Evolutionary conservation across 352 stramenopile genomes (phyloP).

Genomic region (Globisporangium spiculum): DNA sequence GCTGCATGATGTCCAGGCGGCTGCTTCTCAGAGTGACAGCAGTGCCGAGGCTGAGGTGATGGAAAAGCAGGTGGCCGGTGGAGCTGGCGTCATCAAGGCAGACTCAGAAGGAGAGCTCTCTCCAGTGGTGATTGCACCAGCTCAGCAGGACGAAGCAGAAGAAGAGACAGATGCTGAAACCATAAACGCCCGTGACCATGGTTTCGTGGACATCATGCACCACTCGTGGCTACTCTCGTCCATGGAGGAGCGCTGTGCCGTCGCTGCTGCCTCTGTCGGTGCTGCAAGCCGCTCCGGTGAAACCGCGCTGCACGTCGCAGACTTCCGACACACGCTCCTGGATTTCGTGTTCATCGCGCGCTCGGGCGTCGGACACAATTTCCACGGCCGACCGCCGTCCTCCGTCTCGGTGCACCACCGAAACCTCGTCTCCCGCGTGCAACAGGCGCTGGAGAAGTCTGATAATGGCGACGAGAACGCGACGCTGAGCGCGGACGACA

Average conservation of each 20-base stretch:
- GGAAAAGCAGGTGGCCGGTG: background rate
- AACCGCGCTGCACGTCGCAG: slow-evolving; percentile 28
- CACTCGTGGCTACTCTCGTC: slow-evolving; percentile 69
- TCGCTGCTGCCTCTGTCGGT: slow-evolving; percentile 31
- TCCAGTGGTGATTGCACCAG: background rate
- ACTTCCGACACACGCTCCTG: slow-evolving; percentile 54
- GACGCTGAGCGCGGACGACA: slow-evolving; percentile 22
- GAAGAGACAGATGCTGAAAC: background rate
- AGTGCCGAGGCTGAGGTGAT: background rate
- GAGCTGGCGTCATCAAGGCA: background rate
- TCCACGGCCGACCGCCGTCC: slow-evolving; percentile 41
- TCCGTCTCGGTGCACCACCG: slow-evolving; percentile 35
- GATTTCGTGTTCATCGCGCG: slow-evolving; percentile 70
- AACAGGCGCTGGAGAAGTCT: slow-evolving; percentile 11
- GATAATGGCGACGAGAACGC: background rate
- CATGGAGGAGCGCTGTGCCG: slow-evolving; percentile 56
- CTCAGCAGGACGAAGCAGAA: background rate
- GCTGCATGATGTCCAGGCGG: slow-evolving; percentile 2
- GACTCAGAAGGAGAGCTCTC: background rate
- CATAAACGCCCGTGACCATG: slow-evolving; percentile 20
- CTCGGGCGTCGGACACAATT: slow-evolving; percentile 48
- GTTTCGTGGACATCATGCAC: slow-evolving; percentile 77
- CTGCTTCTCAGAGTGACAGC: background rate
- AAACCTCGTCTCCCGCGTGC: slow-evolving; percentile 40
- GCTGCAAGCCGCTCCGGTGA: slow-evolving; percentile 18